Percentiles rank a stretch among this genome's conserved stretches.
Conservation (phyloP, 208 protist species). For the Kentomonas sorsogonicus region DNA sequence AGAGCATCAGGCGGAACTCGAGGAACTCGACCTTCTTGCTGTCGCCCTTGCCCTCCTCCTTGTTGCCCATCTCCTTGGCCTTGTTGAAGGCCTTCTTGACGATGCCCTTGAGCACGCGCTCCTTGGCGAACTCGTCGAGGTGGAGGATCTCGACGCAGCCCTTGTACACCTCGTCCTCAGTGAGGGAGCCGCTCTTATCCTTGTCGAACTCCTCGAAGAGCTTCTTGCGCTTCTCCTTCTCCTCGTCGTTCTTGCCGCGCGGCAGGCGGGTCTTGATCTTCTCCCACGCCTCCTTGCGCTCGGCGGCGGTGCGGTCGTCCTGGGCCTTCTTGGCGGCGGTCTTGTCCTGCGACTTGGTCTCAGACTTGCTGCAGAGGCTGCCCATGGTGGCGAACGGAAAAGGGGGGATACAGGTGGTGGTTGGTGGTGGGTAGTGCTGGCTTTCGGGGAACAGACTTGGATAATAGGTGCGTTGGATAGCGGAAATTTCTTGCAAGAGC, state of each 20-base stretch:
- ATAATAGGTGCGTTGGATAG: no score
- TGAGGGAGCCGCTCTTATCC: constrained; percentile 15
- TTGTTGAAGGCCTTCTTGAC: constrained; percentile 50
- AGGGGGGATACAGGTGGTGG: not conserved
- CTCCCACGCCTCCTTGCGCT: constrained; percentile 41
- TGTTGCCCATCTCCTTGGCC: constrained; percentile 32
- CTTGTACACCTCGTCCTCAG: constrained; percentile 17
- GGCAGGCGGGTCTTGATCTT: constrained; percentile 22
- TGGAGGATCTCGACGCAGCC: constrained; percentile 28
- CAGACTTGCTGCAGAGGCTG: not conserved
- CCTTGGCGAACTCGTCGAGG: constrained; percentile 29
- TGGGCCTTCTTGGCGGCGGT: constrained; percentile 6
- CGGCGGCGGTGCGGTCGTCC: constrained; percentile 13
- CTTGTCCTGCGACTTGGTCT: no score
- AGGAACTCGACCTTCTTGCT: constrained; percentile 33
- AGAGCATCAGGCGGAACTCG: constrained; percentile 48
- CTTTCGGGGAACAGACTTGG: no score
- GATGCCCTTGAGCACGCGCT: constrained; percentile 25
- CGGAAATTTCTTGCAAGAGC: no score
- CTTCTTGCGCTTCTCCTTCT: constrained; percentile 18
- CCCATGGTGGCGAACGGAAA: not conserved
- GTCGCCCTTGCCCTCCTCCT: constrained; percentile 20
- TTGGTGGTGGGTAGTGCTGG: not conserved
- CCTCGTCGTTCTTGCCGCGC: constrained; percentile 19
- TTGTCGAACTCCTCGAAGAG: constrained; percentile 29